Evolutionary conservation across 768 basidiomycete species (phyloP).

Genomic region (Suillus luteus): DNA sequence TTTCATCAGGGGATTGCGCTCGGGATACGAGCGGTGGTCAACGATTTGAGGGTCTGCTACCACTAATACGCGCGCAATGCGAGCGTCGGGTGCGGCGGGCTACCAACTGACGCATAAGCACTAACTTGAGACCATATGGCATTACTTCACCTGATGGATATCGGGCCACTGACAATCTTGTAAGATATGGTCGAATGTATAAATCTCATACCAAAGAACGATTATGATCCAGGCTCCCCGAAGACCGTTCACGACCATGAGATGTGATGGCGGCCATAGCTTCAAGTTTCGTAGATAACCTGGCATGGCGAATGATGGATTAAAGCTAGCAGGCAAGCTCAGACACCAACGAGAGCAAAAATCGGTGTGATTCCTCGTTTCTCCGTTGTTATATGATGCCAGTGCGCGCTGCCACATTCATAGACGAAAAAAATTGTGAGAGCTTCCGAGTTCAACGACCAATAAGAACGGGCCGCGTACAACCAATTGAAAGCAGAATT

Average conservation of each 20-base stretch:
- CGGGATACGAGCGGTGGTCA: slow-evolving; percentile 73
- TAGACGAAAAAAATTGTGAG: background rate
- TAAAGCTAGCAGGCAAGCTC: background rate
- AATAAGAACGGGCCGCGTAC: background rate
- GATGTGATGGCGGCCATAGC: slow-evolving; percentile 17
- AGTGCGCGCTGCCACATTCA: background rate
- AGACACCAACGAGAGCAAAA: background rate
- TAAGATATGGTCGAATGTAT: slow-evolving; percentile 52
- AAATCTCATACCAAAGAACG: slow-evolving; percentile 72
- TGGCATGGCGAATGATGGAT: background rate
- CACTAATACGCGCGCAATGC: slow-evolving; percentile 52
- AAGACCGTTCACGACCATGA: slow-evolving; percentile 46
- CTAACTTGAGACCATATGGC: slow-evolving; percentile 20
- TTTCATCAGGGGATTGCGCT: slow-evolving; percentile 53
- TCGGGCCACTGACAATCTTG: slow-evolving; percentile 65
- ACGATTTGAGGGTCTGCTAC: slow-evolving; percentile 89
- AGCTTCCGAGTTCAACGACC: background rate
- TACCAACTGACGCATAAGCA: slow-evolving; percentile 8
- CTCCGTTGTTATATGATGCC: background rate
- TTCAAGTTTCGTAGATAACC: background rate
- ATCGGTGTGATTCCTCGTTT: background rate
- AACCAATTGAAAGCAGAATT: background rate
- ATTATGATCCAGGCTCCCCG: slow-evolving; percentile 60
- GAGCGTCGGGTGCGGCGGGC: slow-evolving; percentile 17
- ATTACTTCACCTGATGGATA: slow-evolving; percentile 29